Conservation (phyloP, 176 grass and related monocot species). For the Alloteropsis semialata region DNA sequence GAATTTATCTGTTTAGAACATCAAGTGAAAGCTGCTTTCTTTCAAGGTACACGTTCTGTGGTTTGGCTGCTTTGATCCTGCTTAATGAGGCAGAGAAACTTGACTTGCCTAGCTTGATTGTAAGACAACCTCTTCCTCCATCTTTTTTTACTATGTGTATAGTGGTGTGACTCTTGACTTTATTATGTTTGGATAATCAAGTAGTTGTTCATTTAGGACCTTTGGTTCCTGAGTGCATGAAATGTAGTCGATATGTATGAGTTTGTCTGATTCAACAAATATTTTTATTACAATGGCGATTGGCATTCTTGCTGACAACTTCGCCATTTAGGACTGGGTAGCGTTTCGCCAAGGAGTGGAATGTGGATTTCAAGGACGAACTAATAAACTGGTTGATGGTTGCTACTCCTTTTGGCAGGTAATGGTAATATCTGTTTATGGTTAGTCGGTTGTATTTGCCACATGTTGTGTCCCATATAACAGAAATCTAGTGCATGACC, state of each 20-base stretch:
- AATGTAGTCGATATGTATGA: not conserved
- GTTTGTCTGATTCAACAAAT: not conserved
- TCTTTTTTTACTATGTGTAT: constrained; percentile 16
- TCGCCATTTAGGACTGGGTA: constrained; percentile 66
- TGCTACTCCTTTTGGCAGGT: constrained; percentile 99
- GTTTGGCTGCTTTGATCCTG: constrained; percentile 87
- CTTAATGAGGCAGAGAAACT: constrained; percentile 84
- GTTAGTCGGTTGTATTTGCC: constrained; percentile 2
- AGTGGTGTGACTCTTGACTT: not conserved
- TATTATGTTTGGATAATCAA: not conserved
- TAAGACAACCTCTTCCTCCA: constrained; percentile 38
- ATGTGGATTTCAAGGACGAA: constrained; percentile 95
- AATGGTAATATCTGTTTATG: constrained; percentile 30
- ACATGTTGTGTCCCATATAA: constrained; percentile 5
- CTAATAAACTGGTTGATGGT: constrained; percentile 96
- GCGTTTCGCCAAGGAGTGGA: constrained; percentile 86
- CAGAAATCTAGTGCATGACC: constrained; percentile 8
- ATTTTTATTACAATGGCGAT: constrained; percentile 1
- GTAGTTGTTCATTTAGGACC: not conserved
- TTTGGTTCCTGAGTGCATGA: not conserved
- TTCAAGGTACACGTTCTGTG: constrained; percentile 93
- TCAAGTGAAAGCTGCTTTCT: constrained; percentile 39
- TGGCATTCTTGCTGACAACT: not conserved
- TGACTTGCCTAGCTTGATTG: constrained; percentile 74
- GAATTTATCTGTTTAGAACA: constrained; percentile 18